Percentiles rank a stretch among this genome's conserved stretches.
Conservation (phyloP, 805 yeast genomes). For the Ogataea polymorpha region DNA sequence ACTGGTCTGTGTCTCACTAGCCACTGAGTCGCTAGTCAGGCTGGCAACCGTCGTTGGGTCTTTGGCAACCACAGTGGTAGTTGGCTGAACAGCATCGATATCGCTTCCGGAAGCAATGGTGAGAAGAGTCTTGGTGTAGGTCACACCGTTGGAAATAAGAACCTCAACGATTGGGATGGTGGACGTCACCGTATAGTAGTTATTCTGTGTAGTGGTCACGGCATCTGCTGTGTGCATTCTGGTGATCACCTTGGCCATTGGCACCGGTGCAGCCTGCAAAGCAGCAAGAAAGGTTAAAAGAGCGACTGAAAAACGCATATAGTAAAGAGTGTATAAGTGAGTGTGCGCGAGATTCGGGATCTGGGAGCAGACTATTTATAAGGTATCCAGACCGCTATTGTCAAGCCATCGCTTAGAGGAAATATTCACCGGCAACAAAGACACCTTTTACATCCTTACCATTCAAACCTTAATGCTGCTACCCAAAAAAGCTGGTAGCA, state of each 20-base stretch:
- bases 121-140: constrained; percentile 46
- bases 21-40: constrained; percentile 2
- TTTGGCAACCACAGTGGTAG: constrained; percentile 17
- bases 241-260: constrained; percentile 23
- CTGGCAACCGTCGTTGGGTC: constrained; percentile 11
- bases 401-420: not conserved
- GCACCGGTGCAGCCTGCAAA: constrained; percentile 22
- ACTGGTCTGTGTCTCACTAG: constrained; percentile 8
- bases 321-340: constrained; percentile 3
- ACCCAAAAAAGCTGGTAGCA: constrained; percentile 1
- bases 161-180: constrained; percentile 52
- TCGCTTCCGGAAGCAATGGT: constrained; percentile 34
- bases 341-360: not conserved
- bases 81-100: constrained; percentile 11
- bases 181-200: constrained; percentile 44
- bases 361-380: constrained; percentile 2
- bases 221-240: constrained; percentile 32
- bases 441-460: not conserved
- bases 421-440: not conserved
- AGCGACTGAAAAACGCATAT: constrained; percentile 10
- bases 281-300: constrained; percentile 7
- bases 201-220: constrained; percentile 30
- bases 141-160: constrained; percentile 48
- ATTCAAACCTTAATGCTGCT: not conserved
- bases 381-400: not conserved